phyloP scores from a whole-genome alignment of 345 rosid species.

The Gossypium raimondii region DNA sequence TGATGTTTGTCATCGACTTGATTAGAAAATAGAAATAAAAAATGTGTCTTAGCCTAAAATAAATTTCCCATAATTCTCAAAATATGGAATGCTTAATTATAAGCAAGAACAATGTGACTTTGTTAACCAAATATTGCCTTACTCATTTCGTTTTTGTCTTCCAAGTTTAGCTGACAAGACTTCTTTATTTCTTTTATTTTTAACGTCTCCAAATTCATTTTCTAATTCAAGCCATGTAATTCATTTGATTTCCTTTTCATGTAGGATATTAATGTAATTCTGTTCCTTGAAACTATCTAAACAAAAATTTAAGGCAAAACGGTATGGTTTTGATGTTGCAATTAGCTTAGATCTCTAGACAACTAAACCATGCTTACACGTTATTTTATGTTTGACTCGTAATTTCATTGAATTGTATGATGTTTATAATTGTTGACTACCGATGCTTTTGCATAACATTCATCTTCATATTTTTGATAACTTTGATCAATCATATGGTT shows the following conservation, averaged over 20 bases:
- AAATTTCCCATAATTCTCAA: background rate
- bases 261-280: background rate
- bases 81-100: background rate
- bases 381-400: background rate
- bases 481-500: background rate
- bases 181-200: background rate
- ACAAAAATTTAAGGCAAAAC: background rate
- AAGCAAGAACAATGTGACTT: background rate
- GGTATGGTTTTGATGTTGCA: background rate
- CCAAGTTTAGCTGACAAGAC: background rate
- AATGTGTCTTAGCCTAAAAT: slow-evolving; percentile 8
- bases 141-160: background rate
- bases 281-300: background rate
- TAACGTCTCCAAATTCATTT: background rate
- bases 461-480: background rate
- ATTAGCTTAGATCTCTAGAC: background rate
- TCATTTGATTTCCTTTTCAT: slow-evolving; percentile 5
- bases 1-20: background rate
- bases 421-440: background rate
- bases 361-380: background rate
- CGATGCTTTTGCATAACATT: background rate
- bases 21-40: background rate
- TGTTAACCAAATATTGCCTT: background rate
- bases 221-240: background rate
- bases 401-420: background rate